These are phyloP conservation scores for Globisporangium radiosum DNA, from an alignment of 352 stramenopile species.

Conservation along the genomic window DNA sequence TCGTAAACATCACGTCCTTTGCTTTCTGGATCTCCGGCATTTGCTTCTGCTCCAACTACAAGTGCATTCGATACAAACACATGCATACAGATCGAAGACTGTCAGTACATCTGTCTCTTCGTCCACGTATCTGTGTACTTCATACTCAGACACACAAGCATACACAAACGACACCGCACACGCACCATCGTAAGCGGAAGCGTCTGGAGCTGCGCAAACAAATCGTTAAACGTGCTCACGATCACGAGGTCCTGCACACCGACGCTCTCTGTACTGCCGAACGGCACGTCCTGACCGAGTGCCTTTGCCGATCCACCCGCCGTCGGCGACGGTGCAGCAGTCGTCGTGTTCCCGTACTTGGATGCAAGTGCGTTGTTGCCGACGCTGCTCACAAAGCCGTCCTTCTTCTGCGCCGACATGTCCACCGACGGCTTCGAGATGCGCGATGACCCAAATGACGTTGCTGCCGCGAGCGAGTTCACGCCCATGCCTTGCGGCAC, in stretches of 20 bases:
- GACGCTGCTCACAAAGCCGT: conserved; percentile 80
- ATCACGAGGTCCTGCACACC: conserved; percentile 69
- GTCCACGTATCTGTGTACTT: background rate
- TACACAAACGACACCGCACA: conserved; percentile 1
- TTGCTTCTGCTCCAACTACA: conserved; percentile 84
- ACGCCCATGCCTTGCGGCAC: conserved; percentile 62
- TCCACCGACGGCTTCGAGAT: conserved; percentile 80
- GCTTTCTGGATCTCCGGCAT: conserved; percentile 80
- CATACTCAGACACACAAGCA: background rate
- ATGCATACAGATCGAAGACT: background rate
- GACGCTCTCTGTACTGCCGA: conserved; percentile 71
- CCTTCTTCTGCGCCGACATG: conserved; percentile 75
- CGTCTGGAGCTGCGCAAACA: conserved; percentile 63
- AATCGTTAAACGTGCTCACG: conserved; percentile 74
- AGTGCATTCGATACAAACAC: background rate
- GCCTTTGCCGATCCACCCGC: conserved; percentile 20
- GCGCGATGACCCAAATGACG: conserved; percentile 54
- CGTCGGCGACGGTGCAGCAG: conserved; percentile 51
- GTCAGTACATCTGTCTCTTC: background rate
- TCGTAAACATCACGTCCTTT: conserved; percentile 85
- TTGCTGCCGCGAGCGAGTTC: conserved; percentile 53
- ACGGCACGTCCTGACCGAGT: conserved; percentile 40
- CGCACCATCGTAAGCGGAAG: conserved; percentile 80
- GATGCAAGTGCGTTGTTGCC: conserved; percentile 82
- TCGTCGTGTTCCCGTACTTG: conserved; percentile 82